Evolutionary conservation across 495 filamentous ascomycete genomes (phyloP), one percentile per base, ranked within the genome.

Genomic region (Aspergillus diversus): DNA sequence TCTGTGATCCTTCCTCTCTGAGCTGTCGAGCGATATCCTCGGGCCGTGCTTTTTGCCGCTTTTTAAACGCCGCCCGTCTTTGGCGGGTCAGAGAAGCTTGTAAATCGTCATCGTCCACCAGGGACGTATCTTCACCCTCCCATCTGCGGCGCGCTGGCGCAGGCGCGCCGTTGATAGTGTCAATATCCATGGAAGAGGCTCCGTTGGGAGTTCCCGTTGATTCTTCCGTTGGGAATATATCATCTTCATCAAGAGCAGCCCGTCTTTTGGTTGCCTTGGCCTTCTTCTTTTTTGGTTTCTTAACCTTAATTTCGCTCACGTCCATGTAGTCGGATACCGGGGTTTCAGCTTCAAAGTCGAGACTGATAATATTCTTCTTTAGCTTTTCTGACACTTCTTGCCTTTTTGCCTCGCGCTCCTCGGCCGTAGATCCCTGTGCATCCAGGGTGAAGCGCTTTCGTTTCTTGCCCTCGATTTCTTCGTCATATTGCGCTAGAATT

Each of bases 221-320:
- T 34, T 81, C 79, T 3, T 79, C 74, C 0, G 72, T 65, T 0
- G 85, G 79, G 59, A 91, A 83, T n/a, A 88, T 79, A 46, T 89
- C 88, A 46, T 93, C 90, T 21, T 96, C 92, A 43, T 92, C 90
- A 58, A 95, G 90, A 11, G 74, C 75, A 5, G 82, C 80, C 54
- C 85, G 86, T 68, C 89, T 86, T 57, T 90, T 83, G 11, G 90
- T 92, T 46, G 88, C 81, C 68, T 92, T 92, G 7, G 84, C 79
- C 78, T 95, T 96, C 78, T 91, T 95, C 80, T 94, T 97, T 75
- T 96, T 97, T 3, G 92, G 89, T 75, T 97, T 97, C 76, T 89
- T 91, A 61, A 96, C 83, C 73, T 96, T 97, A 67, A 97, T 79
- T 66, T 94, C 90, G 21, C 89, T 89, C 43, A 89, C 73, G 62